Percentiles rank a stretch among this genome's conserved stretches.
Conservation (phyloP, 106 monocot species). For the Amphibolis antarctica region DNA sequence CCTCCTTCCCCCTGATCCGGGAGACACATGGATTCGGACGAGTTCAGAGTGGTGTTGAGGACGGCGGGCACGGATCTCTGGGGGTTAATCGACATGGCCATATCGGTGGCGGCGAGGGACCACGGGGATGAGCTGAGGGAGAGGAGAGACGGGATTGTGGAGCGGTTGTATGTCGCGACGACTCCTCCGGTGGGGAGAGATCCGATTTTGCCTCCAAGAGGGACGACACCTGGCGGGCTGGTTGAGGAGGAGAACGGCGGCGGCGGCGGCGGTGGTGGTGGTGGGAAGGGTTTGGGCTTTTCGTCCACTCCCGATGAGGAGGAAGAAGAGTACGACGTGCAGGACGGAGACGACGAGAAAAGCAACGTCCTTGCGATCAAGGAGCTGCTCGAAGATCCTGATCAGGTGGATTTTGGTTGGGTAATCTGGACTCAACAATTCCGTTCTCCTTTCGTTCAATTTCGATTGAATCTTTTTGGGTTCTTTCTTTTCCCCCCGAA, state of each 20-base stretch:
- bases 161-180: slow-evolving; percentile 25
- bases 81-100: slow-evolving; percentile 38
- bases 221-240: background rate
- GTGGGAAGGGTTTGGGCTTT: background rate
- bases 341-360: slow-evolving; percentile 18
- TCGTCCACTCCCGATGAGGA: background rate
- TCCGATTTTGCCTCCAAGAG: too few species aligned
- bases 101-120: slow-evolving; percentile 37
- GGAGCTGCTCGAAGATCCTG: slow-evolving; percentile 40
- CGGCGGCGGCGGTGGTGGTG: background rate
- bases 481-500: background rate
- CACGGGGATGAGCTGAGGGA: slow-evolving; percentile 32
- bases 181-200: background rate
- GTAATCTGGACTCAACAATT: background rate
- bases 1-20: too few species aligned
- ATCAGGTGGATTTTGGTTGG: slow-evolving; percentile 31
- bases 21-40: slow-evolving; percentile 29
- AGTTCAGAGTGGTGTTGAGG: slow-evolving; percentile 18
- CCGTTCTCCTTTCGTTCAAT: background rate
- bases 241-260: slow-evolving; percentile 1
- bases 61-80: slow-evolving; percentile 36
- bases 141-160: slow-evolving; percentile 41
- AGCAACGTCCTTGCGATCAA: slow-evolving; percentile 44
- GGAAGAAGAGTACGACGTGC: slow-evolving; percentile 14
- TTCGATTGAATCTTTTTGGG: background rate